phyloP scores from a whole-genome alignment of 257 asterid species.

The Leptodermis oblonga region DNA sequence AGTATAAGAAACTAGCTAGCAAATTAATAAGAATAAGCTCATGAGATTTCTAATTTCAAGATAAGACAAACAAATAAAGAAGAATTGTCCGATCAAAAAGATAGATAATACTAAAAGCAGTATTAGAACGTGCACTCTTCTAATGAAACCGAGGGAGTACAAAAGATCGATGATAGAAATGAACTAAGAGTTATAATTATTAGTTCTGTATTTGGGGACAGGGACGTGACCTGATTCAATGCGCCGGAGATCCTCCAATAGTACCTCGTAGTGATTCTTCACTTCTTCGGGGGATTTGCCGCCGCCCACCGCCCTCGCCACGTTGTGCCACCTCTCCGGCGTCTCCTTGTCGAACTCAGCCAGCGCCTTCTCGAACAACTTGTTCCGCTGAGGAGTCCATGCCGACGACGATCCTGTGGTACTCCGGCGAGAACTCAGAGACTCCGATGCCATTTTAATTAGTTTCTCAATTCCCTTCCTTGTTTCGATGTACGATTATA shows the following conservation, averaged over 20 bases:
- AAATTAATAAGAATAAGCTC: no score
- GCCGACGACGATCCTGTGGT: slow-evolving; percentile 23
- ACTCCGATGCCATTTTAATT: slow-evolving; percentile 40
- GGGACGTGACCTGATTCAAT: slow-evolving; percentile 67
- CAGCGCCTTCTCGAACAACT: slow-evolving; percentile 58
- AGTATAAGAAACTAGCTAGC: no score
- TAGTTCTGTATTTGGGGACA: slow-evolving; percentile 41
- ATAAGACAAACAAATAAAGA: background rate
- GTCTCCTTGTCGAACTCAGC: slow-evolving; percentile 60
- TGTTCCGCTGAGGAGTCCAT: slow-evolving; percentile 74
- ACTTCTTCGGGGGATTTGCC: slow-evolving; percentile 72
- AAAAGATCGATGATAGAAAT: no score
- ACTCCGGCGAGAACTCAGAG: slow-evolving; percentile 19
- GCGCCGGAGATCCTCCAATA: slow-evolving; percentile 65
- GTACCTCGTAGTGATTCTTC: slow-evolving; percentile 56
- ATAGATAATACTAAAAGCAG: no score
- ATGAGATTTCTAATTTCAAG: no score
- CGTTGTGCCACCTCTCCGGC: slow-evolving; percentile 80
- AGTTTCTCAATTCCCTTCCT: slow-evolving; percentile 4
- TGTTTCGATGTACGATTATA: no score
- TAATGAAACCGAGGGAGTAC: no score
- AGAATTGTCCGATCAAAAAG: background rate
- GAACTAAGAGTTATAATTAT: no score
- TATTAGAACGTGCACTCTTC: no score
- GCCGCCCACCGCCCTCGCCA: slow-evolving; percentile 66